phyloP scores from a whole-genome alignment of 768 basidiomycete genomes.

The Erythrobasidium yunnanense region DNA sequence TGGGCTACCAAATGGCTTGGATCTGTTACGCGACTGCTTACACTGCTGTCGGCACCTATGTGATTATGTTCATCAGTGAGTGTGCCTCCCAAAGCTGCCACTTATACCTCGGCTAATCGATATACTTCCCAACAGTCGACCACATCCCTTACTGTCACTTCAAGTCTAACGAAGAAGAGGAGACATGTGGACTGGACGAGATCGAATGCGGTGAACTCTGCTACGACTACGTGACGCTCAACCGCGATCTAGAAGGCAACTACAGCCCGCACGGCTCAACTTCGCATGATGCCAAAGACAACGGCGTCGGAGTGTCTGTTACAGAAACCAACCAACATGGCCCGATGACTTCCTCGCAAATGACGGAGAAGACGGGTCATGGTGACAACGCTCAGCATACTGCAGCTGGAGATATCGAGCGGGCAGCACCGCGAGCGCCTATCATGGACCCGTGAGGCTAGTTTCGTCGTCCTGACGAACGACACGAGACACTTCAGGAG shows the following conservation, averaged over 20 bases:
- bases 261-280: background rate
- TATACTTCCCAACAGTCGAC: constrained; percentile 50
- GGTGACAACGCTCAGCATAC: too few species aligned
- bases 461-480: too few species aligned
- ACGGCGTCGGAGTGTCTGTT: constrained; percentile 8
- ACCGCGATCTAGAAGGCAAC: constrained; percentile 32
- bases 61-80: constrained; percentile 32
- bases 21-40: constrained; percentile 51
- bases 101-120: constrained; percentile 44
- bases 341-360: too few species aligned
- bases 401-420: too few species aligned
- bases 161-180: constrained; percentile 47
- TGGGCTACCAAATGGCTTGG: constrained; percentile 67
- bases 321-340: background rate
- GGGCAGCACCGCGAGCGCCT: too few species aligned
- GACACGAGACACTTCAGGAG: too few species aligned
- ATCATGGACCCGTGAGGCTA: too few species aligned
- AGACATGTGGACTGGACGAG: constrained; percentile 72
- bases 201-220: constrained; percentile 57
- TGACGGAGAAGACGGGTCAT: too few species aligned
- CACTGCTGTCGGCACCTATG: constrained; percentile 37
- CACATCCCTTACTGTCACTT: constrained; percentile 51
- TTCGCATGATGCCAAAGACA: background rate
- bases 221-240: constrained; percentile 30
- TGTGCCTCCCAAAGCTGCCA: background rate